Evolutionary conservation across 306 rosid species (phyloP).

Genomic region (Cucumis sativus): Cucumber_9930_V3 NC_026659.2:26932501-26933000

Average conservation of each 20-base stretch:
- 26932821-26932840: not conserved
- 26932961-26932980: constrained; percentile 79
- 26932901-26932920: too few relatives aligned
- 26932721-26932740: constrained; percentile 92
- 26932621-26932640: not conserved
- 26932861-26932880: not conserved
- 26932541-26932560: not conserved
- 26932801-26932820: not conserved
- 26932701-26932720: constrained; percentile 72
- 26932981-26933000: constrained; percentile 79
- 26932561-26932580: not conserved
- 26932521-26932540: not conserved
- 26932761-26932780: constrained; percentile 99
- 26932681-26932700: not conserved
- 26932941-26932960: constrained; percentile 43
- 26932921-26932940: not conserved
- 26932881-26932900: not conserved
- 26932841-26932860: not conserved
- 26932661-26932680: not conserved
- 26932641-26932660: not conserved
- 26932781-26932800: not conserved
- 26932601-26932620: not conserved
- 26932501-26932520: not conserved
- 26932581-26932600: not conserved
- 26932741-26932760: constrained; percentile 97